phyloP scores from a whole-genome alignment of 2,329 filamentous ascomycete genomes.

The Cordyceps javanica region DNA sequence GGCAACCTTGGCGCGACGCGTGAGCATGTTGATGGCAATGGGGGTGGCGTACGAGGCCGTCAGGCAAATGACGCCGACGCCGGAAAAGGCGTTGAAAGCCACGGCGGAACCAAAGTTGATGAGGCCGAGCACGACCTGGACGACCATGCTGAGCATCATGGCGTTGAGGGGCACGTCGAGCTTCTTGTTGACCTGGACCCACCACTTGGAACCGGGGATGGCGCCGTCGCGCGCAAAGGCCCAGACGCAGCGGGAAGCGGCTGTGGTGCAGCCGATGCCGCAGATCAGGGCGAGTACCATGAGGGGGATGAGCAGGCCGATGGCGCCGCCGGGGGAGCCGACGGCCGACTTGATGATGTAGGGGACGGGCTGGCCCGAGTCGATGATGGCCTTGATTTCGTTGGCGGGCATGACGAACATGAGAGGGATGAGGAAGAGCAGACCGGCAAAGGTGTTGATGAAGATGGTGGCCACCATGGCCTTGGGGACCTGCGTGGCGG shows the following conservation, averaged over 20 bases:
- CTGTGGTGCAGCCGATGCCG: constrained; percentile 63
- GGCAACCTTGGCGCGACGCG: constrained; percentile 52
- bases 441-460: constrained; percentile 60
- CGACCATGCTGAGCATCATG: constrained; percentile 64
- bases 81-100: constrained; percentile 68
- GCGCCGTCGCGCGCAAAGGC: constrained; percentile 66
- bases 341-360: constrained; percentile 57
- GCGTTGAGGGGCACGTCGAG: constrained; percentile 63
- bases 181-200: constrained; percentile 55
- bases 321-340: constrained; percentile 53
- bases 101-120: constrained; percentile 65
- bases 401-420: constrained; percentile 64
- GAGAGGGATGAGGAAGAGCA: constrained; percentile 63
- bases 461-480: constrained; percentile 64
- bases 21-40: constrained; percentile 57
- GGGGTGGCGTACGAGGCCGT: constrained; percentile 64
- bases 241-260: constrained; percentile 61
- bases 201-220: constrained; percentile 56
- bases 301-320: constrained; percentile 57
- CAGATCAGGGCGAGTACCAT: constrained; percentile 62
- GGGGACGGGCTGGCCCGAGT: constrained; percentile 57
- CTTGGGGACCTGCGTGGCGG: constrained; percentile 62
- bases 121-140: constrained; percentile 57
- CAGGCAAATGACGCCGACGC: constrained; percentile 63
- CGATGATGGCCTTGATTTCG: constrained; percentile 43